Evolutionary conservation across 768 basidiomycete genomes (phyloP).

Genomic region (Tricholomella constricta): DNA sequence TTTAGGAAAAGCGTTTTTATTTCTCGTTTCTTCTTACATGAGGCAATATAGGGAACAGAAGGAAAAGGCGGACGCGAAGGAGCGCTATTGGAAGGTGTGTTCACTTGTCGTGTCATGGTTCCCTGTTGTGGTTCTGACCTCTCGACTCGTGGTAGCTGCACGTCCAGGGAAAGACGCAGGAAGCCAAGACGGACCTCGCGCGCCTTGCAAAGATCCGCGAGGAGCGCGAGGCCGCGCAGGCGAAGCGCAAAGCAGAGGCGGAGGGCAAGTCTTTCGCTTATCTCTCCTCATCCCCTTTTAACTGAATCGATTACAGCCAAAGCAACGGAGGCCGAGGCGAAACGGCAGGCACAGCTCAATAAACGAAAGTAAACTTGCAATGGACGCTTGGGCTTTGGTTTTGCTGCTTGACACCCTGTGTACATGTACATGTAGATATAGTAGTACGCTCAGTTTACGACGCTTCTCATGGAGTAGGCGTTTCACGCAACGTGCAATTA

Average conservation of each 20-base stretch:
- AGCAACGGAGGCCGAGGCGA: slow-evolving; percentile 61
- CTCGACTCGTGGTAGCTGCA: slow-evolving; percentile 56
- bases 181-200: slow-evolving; percentile 87
- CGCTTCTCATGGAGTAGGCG: too few species aligned
- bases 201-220: slow-evolving; percentile 83
- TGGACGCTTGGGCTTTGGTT: too few species aligned
- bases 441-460: too few species aligned
- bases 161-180: slow-evolving; percentile 80
- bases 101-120: background rate
- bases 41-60: slow-evolving; percentile 86
- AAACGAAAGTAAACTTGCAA: slow-evolving; percentile 15
- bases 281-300: background rate
- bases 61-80: slow-evolving; percentile 88
- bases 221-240: slow-evolving; percentile 86
- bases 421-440: too few species aligned
- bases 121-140: background rate
- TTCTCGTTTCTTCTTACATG: background rate
- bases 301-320: slow-evolving; percentile 56
- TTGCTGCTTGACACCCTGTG: too few species aligned
- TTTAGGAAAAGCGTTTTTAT: too few species aligned
- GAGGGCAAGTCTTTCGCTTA: slow-evolving; percentile 61
- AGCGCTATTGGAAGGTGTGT: slow-evolving; percentile 81
- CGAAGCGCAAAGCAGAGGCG: slow-evolving; percentile 85
- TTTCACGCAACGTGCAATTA: too few species aligned
- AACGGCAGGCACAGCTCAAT: slow-evolving; percentile 48